Evolutionary conservation across 2,329 filamentous ascomycete genomes (phyloP).

Genomic region (Penicillium sp.): DNA sequence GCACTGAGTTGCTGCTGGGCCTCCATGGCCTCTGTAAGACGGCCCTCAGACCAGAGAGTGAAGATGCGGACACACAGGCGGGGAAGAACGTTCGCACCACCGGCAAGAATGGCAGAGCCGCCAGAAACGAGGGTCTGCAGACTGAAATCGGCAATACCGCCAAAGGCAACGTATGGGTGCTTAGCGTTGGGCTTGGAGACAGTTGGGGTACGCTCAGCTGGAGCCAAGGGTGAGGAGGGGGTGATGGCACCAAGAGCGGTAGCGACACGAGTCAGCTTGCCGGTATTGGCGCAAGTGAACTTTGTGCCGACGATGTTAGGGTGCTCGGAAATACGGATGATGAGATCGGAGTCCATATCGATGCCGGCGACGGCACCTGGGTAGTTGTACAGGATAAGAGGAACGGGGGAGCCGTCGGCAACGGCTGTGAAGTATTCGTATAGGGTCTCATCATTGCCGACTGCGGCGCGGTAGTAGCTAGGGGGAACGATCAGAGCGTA

Average conservation of each 20-base stretch:
- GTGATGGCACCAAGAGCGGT: conserved; percentile 69
- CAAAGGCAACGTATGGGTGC: conserved; percentile 74
- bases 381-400: conserved; percentile 88
- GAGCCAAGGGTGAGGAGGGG: conserved; percentile 42
- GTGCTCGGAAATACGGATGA: conserved; percentile 75
- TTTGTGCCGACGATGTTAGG: conserved; percentile 85
- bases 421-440: conserved; percentile 72
- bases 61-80: conserved; percentile 79
- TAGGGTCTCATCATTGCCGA: conserved; percentile 67
- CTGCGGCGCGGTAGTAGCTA: conserved; percentile 75
- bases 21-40: conserved; percentile 70
- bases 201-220: conserved; percentile 20
- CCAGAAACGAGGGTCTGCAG: conserved; percentile 77
- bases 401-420: conserved; percentile 70
- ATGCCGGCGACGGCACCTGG: conserved; percentile 82
- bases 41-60: conserved; percentile 72
- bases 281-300: conserved; percentile 88
- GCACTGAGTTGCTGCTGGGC: conserved; percentile 73
- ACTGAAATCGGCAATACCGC: conserved; percentile 84
- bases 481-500: conserved; percentile 77
- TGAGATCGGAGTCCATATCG: conserved; percentile 84
- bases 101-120: conserved; percentile 81
- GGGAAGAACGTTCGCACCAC: conserved; percentile 82
- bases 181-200: conserved; percentile 30
- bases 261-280: conserved; percentile 81